phyloP scores from a whole-genome alignment of 2,329 filamentous ascomycete genomes.

The Chlorencoelia australis region DNA sequence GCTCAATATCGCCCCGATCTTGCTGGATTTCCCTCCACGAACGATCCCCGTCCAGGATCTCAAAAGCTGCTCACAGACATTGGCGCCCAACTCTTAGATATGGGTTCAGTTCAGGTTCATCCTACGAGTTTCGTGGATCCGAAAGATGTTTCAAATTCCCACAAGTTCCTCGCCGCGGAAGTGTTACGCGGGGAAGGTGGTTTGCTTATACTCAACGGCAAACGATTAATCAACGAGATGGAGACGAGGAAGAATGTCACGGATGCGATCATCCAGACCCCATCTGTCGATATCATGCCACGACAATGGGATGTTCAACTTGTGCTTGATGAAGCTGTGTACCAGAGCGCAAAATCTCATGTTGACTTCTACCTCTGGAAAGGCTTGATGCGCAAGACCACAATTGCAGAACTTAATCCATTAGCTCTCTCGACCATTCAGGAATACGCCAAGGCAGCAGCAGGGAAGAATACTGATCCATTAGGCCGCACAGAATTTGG shows the following conservation, averaged over 20 bases:
- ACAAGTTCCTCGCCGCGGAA: constrained; percentile 56
- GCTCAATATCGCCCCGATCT: constrained; percentile 48
- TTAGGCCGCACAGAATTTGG: constrained; percentile 44
- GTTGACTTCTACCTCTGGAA: constrained; percentile 56
- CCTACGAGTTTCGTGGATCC: constrained; percentile 55
- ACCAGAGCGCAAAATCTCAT: constrained; percentile 41
- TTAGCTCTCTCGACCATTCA: constrained; percentile 34
- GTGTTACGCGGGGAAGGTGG: constrained; percentile 53
- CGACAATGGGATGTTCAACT: constrained; percentile 50
- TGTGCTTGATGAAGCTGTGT: constrained; percentile 48
- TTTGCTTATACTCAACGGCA: constrained; percentile 40
- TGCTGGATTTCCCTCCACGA: constrained; percentile 49
- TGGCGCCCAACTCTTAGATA: constrained; percentile 34
- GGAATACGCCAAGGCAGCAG: constrained; percentile 38
- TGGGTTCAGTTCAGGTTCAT: constrained; percentile 49
- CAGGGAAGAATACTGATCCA: constrained; percentile 31
- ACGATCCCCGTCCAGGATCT: constrained; percentile 46
- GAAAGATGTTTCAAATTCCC: constrained; percentile 31
- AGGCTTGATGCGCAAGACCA: constrained; percentile 46
- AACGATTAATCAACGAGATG: constrained; percentile 52
- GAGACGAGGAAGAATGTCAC: constrained; percentile 49
- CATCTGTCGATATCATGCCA: constrained; percentile 22
- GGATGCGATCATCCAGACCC: constrained; percentile 37
- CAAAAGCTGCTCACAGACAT: constrained; percentile 34
- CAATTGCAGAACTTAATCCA: constrained; percentile 38